Evolutionary conservation across 495 filamentous ascomycete species (phyloP), one percentile per base, ranked within the genome.

Genomic region (Aspergillus saccharolyticus): DNA sequence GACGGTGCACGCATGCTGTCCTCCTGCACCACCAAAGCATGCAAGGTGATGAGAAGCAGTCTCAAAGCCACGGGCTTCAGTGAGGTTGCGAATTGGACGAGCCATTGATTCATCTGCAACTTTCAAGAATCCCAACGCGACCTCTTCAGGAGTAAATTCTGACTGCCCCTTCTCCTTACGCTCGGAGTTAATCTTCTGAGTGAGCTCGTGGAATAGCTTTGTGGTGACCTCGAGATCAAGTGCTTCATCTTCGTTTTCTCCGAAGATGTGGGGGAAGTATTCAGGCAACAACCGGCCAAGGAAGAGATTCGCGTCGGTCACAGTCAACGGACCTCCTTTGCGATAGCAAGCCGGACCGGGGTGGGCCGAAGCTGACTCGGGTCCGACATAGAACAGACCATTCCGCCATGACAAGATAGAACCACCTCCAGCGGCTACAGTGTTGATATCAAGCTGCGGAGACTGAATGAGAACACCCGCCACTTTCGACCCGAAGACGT

Each of bases 231-330:
- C 80, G 12, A 80, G 78, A 66, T 98, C 94, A 12, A 98, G 71
- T 0, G 85, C 88, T 68, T 96, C 87, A 57, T 97, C 78, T 67
- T 98, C 94, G 42, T 90, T 88, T 66, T 89, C 86, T 24, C 94
- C 94, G 61, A 98, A 97, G 54, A 98, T 97, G 63, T 94, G 92
- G 4, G 94, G 94, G 70, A 98, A 98, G 74, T 96, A 97, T 58
- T 96, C 90, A 0, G 94, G 93, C 30, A 96, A 65, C 20, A 98
- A 74, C 17, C 94, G 83, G 4, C 92, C 94, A 0, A 97, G 81
- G 68, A 89, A 93, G 28, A 97, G 70, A 62, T 97, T 97, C 15
- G 93, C 93, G 70, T 97, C 93, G 0, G 93, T 97, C 18, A 97
- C 91, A 0, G 93, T 94, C 15, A 94, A 74, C 6, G 93, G 92